phyloP scores from a whole-genome alignment of 176 grass and related monocot species.

The Ensete glaucum region DNA sequence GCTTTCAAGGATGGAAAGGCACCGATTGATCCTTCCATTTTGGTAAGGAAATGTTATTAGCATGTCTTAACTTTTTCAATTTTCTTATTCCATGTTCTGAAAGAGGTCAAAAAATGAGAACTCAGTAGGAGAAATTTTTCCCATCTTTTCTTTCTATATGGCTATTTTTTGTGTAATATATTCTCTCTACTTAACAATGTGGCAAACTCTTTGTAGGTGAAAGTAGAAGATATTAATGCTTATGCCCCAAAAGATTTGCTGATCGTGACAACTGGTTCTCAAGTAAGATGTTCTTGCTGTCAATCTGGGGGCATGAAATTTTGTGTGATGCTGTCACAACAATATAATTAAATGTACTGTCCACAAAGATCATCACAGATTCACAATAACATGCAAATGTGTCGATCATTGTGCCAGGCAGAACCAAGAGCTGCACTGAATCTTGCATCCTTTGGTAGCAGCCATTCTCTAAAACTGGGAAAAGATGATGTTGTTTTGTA shows the following conservation, averaged over 20 bases:
- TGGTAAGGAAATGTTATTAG: conserved; percentile 49
- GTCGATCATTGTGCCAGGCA: conserved; percentile 48
- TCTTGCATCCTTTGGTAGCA: conserved; percentile 93
- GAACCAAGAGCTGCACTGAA: conserved; percentile 92
- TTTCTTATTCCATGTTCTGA: conserved; percentile 5
- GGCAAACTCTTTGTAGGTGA: conserved; percentile 43
- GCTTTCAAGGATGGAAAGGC: conserved; percentile 98
- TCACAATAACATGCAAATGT: conserved; percentile 23
- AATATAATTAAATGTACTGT: conserved; percentile 14
- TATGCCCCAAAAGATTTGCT: conserved; percentile 94
- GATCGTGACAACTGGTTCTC: conserved; percentile 92
- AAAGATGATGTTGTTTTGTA: conserved; percentile 92
- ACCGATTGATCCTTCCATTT: conserved; percentile 97
- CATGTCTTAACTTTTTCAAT: conserved; percentile 8
- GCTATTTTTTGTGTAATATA: neutral
- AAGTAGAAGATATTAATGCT: conserved; percentile 90
- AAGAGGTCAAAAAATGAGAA: neutral
- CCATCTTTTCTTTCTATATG: neutral
- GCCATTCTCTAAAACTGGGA: conserved; percentile 76
- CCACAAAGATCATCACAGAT: conserved; percentile 16
- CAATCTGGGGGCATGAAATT: neutral
- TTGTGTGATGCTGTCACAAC: conserved; percentile 12
- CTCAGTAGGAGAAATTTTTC: neutral
- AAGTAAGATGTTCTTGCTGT: conserved; percentile 58
- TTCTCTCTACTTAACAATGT: neutral